Conservation (phyloP, 768 basidiomycete genomes). For the Mycena amicta region DNA sequence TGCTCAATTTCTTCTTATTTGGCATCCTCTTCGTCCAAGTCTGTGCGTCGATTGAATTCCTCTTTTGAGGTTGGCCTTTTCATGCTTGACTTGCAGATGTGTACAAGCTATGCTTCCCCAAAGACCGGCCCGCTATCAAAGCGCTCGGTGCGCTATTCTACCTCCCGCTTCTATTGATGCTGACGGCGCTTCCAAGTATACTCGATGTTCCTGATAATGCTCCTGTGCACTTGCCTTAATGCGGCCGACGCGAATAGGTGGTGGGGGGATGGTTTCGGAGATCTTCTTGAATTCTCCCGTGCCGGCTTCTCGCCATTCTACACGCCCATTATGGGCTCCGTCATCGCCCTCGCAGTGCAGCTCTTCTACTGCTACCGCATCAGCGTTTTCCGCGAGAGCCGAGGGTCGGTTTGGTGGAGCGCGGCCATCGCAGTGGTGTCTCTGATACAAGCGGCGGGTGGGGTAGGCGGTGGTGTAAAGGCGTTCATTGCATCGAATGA, state of each 20-base stretch:
- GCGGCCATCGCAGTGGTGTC: slow-evolving; percentile 20
- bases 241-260: slow-evolving; percentile 28
- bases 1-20: not conserved
- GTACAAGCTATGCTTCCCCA: not conserved
- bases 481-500: slow-evolving; percentile 11
- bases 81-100: not conserved
- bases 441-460: slow-evolving; percentile 20
- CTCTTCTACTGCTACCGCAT: slow-evolving; percentile 36
- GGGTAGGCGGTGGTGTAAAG: slow-evolving; percentile 19
- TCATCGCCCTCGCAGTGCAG: slow-evolving; percentile 31
- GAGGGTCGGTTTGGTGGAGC: slow-evolving; percentile 9
- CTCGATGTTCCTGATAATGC: slow-evolving; percentile 22
- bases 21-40: not conserved
- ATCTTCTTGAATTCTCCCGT: slow-evolving; percentile 14
- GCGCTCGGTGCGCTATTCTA: slow-evolving; percentile 3
- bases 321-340: slow-evolving; percentile 19
- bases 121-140: slow-evolving; percentile 3
- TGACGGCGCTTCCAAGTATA: slow-evolving; percentile 15
- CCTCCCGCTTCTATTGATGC: not conserved
- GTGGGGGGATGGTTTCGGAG: slow-evolving; percentile 27
- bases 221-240: slow-evolving; percentile 19
- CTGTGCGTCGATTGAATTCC: not conserved
- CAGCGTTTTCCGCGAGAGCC: slow-evolving; percentile 21
- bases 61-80: not conserved
- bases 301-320: slow-evolving; percentile 21